These are phyloP conservation scores for Yamadazyma kanchanaburiensis DNA, from an alignment of 1,139 yeast species.

Conservation along the genomic window DNA sequence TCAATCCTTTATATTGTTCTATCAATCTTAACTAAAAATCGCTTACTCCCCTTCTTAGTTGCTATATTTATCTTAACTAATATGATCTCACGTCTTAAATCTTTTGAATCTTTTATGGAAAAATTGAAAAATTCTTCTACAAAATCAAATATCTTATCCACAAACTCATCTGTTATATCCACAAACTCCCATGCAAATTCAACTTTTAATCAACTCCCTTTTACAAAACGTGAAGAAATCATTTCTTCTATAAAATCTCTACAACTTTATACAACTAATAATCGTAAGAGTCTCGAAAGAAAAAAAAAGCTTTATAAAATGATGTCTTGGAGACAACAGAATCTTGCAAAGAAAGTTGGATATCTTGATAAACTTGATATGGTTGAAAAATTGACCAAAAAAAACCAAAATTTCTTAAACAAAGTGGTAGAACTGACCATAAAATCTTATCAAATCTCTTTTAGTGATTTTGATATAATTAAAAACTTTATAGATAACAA, in stretches of 20 bases:
- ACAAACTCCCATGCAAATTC: conserved; percentile 2
- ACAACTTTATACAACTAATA: conserved; percentile 39
- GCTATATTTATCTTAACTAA: conserved; percentile 28
- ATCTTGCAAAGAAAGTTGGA: conserved; percentile 49
- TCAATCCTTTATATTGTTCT: conserved; percentile 10
- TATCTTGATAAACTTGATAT: conserved; percentile 50
- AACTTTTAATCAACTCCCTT: conserved; percentile 5
- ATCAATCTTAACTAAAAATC: conserved; percentile 10
- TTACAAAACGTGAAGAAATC: conserved; percentile 24
- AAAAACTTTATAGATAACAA: conserved; percentile 19
- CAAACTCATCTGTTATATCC: conserved; percentile 1
- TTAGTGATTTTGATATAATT: conserved; percentile 31
- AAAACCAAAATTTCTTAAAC: conserved; percentile 45
- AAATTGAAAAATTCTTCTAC: conserved; percentile 3
- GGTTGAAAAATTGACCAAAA: conserved; percentile 41
- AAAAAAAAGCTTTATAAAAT: conserved; percentile 43
- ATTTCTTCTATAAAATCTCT: conserved; percentile 51
- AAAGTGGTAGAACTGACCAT: conserved; percentile 43
- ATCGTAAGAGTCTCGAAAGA: conserved; percentile 42
- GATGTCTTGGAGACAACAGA: conserved; percentile 56
- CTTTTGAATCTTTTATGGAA: conserved; percentile 7
- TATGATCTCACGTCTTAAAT: conserved; percentile 28
- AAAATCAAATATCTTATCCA: neutral
- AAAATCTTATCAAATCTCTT: conserved; percentile 34
- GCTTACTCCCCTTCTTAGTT: conserved; percentile 27